These are phyloP conservation scores for Puya raimondii DNA, from an alignment of 176 grass and related monocot genomes.

Conservation along the genomic window DNA sequence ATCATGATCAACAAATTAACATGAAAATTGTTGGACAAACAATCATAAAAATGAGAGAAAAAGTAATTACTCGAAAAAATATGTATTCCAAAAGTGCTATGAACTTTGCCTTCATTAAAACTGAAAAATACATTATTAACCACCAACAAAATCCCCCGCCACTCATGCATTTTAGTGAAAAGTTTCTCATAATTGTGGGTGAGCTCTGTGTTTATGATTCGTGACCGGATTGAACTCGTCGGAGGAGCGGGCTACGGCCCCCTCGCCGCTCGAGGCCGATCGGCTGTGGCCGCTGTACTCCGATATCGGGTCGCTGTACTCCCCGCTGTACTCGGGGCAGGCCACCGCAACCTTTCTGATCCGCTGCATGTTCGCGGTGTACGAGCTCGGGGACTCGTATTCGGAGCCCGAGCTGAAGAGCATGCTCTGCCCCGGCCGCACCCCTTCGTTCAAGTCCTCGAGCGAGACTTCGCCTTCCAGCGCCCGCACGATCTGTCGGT, in stretches of 20 bases:
- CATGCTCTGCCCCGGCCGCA: constrained; percentile 52
- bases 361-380: constrained; percentile 24
- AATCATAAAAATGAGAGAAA: no score
- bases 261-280: constrained; percentile 14
- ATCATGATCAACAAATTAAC: no score
- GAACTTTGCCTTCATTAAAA: no score
- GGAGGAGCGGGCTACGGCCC: background rate
- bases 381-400: constrained; percentile 16
- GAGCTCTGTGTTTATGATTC: constrained; percentile 16
- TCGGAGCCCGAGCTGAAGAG: constrained; percentile 30
- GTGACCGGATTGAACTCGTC: constrained; percentile 19
- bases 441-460: constrained; percentile 57
- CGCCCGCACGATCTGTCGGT: constrained; percentile 43
- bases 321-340: constrained; percentile 26
- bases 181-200: constrained; percentile 9
- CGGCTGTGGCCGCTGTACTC: background rate
- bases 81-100: no score
- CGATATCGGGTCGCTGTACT: constrained; percentile 13
- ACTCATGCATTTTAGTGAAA: background rate
- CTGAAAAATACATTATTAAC: no score
- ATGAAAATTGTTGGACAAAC: no score
- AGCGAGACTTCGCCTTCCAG: constrained; percentile 53
- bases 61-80: no score
- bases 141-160: no score
- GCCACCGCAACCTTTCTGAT: constrained; percentile 23